Evolutionary conservation across 495 filamentous ascomycete species (phyloP), one percentile per base, ranked within the genome.

Genomic region (Tuber microsphaerosporum): DNA sequence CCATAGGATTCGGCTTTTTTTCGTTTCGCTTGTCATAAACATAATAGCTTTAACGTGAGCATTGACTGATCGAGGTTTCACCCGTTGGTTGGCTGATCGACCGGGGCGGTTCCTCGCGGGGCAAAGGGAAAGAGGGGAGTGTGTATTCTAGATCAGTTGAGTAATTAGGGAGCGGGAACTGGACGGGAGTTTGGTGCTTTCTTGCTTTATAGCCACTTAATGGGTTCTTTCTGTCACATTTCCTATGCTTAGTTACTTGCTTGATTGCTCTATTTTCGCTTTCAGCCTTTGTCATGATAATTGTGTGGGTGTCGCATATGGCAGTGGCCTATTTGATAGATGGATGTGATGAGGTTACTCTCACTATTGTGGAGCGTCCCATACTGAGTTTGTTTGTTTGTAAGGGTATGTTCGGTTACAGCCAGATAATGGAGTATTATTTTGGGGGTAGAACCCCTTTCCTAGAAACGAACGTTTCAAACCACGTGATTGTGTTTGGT

Each of bases 161-260:
- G n/a, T 61, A 31, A 61, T 61, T 61, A 61, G 51, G 51, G 51
- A 61, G n/a, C n/a, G 51, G 51, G 51, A 73, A 26, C 42, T 26
- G 71, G 71, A 70, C 37, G n/a, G 41, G 71, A 56, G 43, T 44
- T 56, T n/a, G 71, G 46, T 48, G 42, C 43, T 37, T 37, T 44
- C 71, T 73, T 73, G 9, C 46, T 41, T 73, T 46, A 39, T 22
- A 56, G 22, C 17, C 68, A 37, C 76, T 37, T 75, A 69, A 68
- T 69, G 76, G 43, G 76, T 20, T 73, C 10, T n/a, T 73, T 43
- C 69, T 19, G 16, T 48, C 10, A 34, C 8, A 8, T 61, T 31
- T 61, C 14, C 12, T 31, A 10, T 61, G n/a, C 14, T 31, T 46
- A 19, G 3, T 46, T 61, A 10, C 51, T 61, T n/a, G 51, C 22